Conservation (phyloP, 1,139 yeast species). For the Lodderomyces jiufengensis region DNA sequence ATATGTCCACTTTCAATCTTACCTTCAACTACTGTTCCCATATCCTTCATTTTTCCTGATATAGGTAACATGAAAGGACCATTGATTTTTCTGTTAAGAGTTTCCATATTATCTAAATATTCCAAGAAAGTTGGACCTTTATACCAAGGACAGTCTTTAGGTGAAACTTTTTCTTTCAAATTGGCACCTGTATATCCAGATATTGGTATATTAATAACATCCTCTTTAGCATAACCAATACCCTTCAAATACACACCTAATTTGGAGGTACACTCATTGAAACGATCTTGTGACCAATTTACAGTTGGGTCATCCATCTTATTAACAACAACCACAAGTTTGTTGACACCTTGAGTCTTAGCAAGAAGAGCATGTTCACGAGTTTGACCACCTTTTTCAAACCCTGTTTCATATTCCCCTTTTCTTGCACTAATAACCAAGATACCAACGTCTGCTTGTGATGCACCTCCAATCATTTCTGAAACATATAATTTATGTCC, state of each 20-base stretch:
- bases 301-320: slow-evolving; percentile 99
- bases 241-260: slow-evolving; percentile 76
- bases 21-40: slow-evolving; percentile 97
- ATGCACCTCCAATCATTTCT: slow-evolving; percentile 99
- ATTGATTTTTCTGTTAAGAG: slow-evolving; percentile 79
- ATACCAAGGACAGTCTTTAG: slow-evolving; percentile 86
- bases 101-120: slow-evolving; percentile 78
- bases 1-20: slow-evolving; percentile 95
- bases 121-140: slow-evolving; percentile 88
- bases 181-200: slow-evolving; percentile 98
- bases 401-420: slow-evolving; percentile 99
- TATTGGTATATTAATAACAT: slow-evolving; percentile 91
- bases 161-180: slow-evolving; percentile 75
- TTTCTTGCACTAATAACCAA: slow-evolving; percentile 96
- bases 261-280: slow-evolving; percentile 89
- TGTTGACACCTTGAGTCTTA: slow-evolving; percentile 96
- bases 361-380: slow-evolving; percentile 98
- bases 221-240: slow-evolving; percentile 85
- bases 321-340: slow-evolving; percentile 87
- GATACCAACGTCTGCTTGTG: slow-evolving; percentile 98
- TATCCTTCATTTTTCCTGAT: slow-evolving; percentile 89
- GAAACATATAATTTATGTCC: slow-evolving; percentile 99
- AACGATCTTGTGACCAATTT: slow-evolving; percentile 92
- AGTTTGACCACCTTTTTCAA: slow-evolving; percentile 98
- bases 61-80: slow-evolving; percentile 98